phyloP scores from a whole-genome alignment of 768 basidiomycete species.

The Leccinum rimulosum region DNA sequence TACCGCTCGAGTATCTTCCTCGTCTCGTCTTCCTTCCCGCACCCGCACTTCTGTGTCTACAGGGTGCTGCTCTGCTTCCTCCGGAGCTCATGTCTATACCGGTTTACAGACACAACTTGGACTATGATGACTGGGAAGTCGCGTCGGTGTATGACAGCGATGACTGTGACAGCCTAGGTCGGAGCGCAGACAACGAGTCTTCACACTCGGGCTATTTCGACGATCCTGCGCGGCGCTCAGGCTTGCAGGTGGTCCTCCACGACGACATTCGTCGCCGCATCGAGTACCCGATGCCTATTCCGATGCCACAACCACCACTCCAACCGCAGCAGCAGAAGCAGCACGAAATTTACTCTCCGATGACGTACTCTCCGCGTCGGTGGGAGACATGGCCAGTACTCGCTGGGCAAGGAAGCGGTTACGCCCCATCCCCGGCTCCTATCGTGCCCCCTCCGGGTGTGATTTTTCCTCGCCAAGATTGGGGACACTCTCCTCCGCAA shows the following conservation, averaged over 20 bases:
- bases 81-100: slow-evolving; percentile 23
- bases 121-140: slow-evolving; percentile 28
- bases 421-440: slow-evolving; percentile 3
- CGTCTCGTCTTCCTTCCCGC: not conserved
- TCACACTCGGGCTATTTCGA: slow-evolving; percentile 5
- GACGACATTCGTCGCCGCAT: slow-evolving; percentile 5
- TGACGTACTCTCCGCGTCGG: not conserved
- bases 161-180: slow-evolving; percentile 25
- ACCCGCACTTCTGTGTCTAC: not conserved
- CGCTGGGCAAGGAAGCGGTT: slow-evolving; percentile 10
- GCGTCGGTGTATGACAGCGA: slow-evolving; percentile 30
- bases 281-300: slow-evolving; percentile 13
- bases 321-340: slow-evolving; percentile 3
- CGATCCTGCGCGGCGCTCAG: slow-evolving; percentile 6
- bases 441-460: slow-evolving; percentile 28
- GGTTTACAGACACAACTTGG: slow-evolving; percentile 25
- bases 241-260: slow-evolving; percentile 2
- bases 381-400: slow-evolving; percentile 10
- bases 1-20: not conserved
- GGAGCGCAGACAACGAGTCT: slow-evolving; percentile 20
- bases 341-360: slow-evolving; percentile 9
- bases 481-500: slow-evolving; percentile 5
- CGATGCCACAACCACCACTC: slow-evolving; percentile 7
- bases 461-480: slow-evolving; percentile 22
- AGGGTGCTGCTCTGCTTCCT: not conserved